Base-by-base conservation (phyloP, 352 stramenopile genomes). In the Halophytophthora batemanensis region DNA sequence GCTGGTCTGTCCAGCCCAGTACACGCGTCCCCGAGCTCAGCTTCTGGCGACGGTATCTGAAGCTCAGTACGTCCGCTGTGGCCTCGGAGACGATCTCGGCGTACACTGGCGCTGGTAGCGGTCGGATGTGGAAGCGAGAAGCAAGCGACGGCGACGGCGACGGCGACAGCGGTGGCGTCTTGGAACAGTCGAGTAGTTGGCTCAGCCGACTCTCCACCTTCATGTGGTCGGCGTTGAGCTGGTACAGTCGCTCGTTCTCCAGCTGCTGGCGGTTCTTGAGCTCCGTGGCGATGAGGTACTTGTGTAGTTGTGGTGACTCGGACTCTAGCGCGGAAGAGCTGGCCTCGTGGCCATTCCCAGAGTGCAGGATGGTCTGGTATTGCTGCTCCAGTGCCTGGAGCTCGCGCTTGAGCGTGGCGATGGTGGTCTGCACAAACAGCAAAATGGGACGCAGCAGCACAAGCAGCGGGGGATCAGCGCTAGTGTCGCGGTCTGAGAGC, bases 1-100 rank as follows among this genome's bases (percentile, higher is more conserved):
- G 74, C 56, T 85, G 62, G 36, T 87, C 75, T 13, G 69, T 82
- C 78, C 78, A 89, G 3, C 78, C 78, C 44, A 89, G 69, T 14
- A 89, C 71, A 2, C 64, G 44, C 17, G 64, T 64, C 0, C 78
- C 71, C 0, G 68, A 73, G 39, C 70, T 86, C 2, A 77, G 59
- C 50, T 82, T 88, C 14, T 71, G 44, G 0, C 64, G 56, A 13
- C 59, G 68, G 41, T 69, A 50, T 8, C 55, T 66, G 43, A 88
- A 86, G 31, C 56, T 48, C 14, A 88, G 39, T 40, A 88, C 67
- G 50, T 88, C 77, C 42, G 74, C 71, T 1, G 51, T 71, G 11
- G 68, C 64, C 1, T 61, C 47, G 17, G 73, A 64, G 40, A 88
- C 72, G 31, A 85, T 42, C 51, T 69, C 58, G 3, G 62, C 57